Evolutionary conservation across 1,139 yeast genomes (phyloP).

Genomic region (Meyerozyma smithsonii): DNA sequence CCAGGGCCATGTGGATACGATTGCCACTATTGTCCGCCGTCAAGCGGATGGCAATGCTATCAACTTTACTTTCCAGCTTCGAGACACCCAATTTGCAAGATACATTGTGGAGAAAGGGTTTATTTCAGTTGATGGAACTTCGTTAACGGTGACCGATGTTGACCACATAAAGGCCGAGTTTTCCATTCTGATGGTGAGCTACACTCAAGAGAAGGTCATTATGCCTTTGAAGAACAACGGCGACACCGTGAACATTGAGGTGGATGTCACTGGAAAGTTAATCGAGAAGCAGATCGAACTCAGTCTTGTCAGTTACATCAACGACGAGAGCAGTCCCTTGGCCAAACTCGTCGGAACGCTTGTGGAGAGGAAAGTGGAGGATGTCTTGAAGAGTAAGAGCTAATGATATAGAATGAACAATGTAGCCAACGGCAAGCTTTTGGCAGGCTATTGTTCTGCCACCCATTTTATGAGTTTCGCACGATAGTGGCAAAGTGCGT

Average conservation of each 20-base stretch:
- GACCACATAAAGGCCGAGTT: constrained; percentile 55
- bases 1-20: constrained; percentile 95
- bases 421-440: too few species aligned
- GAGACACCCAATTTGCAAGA: constrained; percentile 59
- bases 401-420: background rate
- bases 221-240: constrained; percentile 63
- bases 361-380: constrained; percentile 45
- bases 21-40: constrained; percentile 58
- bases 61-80: constrained; percentile 65
- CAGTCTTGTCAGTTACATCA: constrained; percentile 51
- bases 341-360: constrained; percentile 42
- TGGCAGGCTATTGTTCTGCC: too few species aligned
- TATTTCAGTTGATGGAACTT: constrained; percentile 87
- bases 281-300: constrained; percentile 78
- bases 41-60: constrained; percentile 74
- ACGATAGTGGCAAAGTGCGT: constrained; percentile 3
- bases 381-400: background rate
- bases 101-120: constrained; percentile 94
- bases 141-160: constrained; percentile 83
- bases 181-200: constrained; percentile 85
- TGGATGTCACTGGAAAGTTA: constrained; percentile 87
- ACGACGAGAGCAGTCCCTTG: constrained; percentile 35
- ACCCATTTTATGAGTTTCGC: background rate
- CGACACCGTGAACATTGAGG: constrained; percentile 80
- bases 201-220: constrained; percentile 81